Base-by-base conservation (phyloP, 192 early-diverging fungal genomes). In the Entrophospora sp. region DNA sequence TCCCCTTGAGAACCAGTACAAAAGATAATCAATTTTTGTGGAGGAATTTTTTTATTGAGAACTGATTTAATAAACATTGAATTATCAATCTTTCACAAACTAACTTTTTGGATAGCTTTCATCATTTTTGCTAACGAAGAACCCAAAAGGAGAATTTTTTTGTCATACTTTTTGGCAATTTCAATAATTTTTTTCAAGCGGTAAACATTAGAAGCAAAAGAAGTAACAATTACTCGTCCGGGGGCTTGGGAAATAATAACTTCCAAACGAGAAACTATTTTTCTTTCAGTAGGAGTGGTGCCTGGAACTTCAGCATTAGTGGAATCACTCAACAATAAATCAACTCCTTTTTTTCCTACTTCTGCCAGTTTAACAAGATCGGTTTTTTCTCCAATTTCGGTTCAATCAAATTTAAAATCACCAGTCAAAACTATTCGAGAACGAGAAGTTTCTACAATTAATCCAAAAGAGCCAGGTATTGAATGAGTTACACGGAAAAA, bases 1-100 rank as follows among this genome's bases (percentile, higher is more conserved):
- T 57, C 55, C 4, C 55, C 55, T 57, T 57, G 55, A 13, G 55
- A 57, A 57, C 55, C 55, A n/a, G 55, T 57, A 20, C 55, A 57
- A 31, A 57, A 57, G 14, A 57, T 57, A 57, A 57, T 57, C 32
- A 57, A 57, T 36, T 57, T 57, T 5, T 57, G 1, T 32, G 28
- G 28, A 13, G 55, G 55, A 57, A 30, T 57, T 57, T 57, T 57
- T 4, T 25, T 30, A 34, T 32, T 57, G 1, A 10, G 31, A 12
- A 35, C 24, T 13, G 32, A 27, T 58, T 31, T 12, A 1, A 58
- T 35, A 58, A 58, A 58, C 0, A 34, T 16, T 13, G 32, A 58
- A 0, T 37, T 58, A 35, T 58, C 55, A 35, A 58, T 58, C 35
- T 58, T 58, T 35, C 55, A 58, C 24, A 58, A 58, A 58, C 55